These are phyloP conservation scores for Rhodotorula diobovata DNA, from an alignment of 768 basidiomycete genomes.

Conservation along the genomic window DNA sequence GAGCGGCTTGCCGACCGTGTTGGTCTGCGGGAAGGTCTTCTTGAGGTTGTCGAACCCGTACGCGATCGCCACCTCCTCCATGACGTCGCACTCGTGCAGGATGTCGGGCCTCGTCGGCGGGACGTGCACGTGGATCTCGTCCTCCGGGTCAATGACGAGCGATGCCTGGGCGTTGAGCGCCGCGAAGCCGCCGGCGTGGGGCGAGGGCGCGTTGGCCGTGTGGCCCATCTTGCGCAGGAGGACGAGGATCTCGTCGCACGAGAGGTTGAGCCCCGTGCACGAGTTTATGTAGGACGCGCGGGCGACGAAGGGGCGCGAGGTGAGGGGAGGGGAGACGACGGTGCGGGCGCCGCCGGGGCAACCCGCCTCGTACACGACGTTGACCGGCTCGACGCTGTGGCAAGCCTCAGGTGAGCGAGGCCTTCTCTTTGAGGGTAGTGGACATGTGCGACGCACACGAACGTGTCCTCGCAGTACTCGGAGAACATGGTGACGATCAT, in stretches of 20 bases:
- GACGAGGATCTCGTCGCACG: conserved; percentile 60
- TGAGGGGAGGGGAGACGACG: conserved; percentile 74
- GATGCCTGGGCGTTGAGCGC: conserved; percentile 25
- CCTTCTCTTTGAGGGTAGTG: neutral
- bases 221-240: conserved; percentile 84
- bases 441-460: conserved; percentile 61
- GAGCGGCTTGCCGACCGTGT: conserved; percentile 88
- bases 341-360: conserved; percentile 56
- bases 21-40: conserved; percentile 83
- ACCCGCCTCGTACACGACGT: conserved; percentile 68
- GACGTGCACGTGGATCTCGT: conserved; percentile 69
- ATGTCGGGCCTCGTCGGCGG: conserved; percentile 98
- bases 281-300: conserved; percentile 91
- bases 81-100: conserved; percentile 93
- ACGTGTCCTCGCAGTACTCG: conserved; percentile 87
- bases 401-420: neutral
- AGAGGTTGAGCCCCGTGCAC: conserved; percentile 78
- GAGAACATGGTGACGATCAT: conserved; percentile 97
- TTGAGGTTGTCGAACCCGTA: conserved; percentile 97
- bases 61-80: conserved; percentile 97
- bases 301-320: conserved; percentile 65
- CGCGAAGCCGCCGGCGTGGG: conserved; percentile 47
- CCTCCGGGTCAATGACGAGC: conserved; percentile 46
- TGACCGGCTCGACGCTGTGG: conserved; percentile 84
- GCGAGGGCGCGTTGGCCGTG: conserved; percentile 55